Conservation (phyloP, 768 basidiomycete species). For the Amanita exitialis region DNA sequence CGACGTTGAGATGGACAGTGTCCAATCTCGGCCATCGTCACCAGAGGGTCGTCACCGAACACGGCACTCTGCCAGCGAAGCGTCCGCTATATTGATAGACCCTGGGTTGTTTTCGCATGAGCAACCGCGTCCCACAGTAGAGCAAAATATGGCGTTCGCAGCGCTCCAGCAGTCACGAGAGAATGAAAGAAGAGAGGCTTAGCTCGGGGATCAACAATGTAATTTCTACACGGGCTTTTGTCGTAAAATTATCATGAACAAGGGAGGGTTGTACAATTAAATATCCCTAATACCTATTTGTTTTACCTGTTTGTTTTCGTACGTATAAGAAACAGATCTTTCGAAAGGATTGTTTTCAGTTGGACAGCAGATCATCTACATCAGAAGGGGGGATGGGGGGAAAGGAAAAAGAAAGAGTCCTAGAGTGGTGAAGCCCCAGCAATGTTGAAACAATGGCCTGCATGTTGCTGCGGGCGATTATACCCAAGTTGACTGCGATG, state of each 20-base stretch:
- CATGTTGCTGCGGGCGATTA: not conserved
- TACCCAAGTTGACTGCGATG: conserved; percentile 22
- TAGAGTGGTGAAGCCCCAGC: conserved; percentile 11
- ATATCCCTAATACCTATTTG: conserved; percentile 8
- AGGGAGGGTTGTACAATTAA: conserved; percentile 8
- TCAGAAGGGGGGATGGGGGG: not conserved
- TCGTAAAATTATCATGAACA: conserved; percentile 7
- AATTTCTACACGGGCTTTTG: conserved; percentile 2
- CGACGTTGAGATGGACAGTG: conserved; percentile 47
- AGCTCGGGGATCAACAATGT: not conserved
- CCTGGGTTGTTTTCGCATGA: conserved; percentile 28
- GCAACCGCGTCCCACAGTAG: conserved; percentile 53
- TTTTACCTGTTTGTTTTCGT: conserved; percentile 2
- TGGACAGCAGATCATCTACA: conserved; percentile 9
- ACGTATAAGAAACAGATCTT: conserved; percentile 8
- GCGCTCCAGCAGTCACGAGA: conserved; percentile 24
- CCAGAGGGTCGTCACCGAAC: conserved; percentile 24
- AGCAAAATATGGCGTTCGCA: conserved; percentile 81
- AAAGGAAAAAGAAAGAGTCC: conserved; percentile 13
- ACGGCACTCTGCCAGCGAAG: conserved; percentile 20
- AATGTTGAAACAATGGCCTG: conserved; percentile 4
- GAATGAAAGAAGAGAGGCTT: not conserved
- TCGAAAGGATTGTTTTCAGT: conserved; percentile 10
- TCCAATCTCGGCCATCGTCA: conserved; percentile 42
- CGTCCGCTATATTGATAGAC: conserved; percentile 34